Evolutionary conservation across 441 rosid species (phyloP).

Genomic region (Theobroma grandiflorum): DNA sequence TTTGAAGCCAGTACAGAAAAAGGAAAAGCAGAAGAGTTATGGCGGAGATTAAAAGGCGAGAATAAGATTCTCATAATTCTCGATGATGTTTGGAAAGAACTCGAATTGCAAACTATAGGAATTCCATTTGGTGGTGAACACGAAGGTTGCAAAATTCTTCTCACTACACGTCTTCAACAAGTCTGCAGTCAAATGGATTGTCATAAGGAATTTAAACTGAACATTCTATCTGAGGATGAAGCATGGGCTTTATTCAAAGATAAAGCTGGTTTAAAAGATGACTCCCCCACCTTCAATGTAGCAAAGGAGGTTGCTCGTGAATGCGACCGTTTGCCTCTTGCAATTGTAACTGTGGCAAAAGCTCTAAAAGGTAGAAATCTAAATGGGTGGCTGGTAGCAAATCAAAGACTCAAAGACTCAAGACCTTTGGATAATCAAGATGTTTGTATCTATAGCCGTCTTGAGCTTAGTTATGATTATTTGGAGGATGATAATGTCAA

Average conservation of each 20-base stretch:
- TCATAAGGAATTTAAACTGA: too few species aligned
- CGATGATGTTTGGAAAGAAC: background rate
- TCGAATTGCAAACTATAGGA: background rate
- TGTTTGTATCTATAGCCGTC: background rate
- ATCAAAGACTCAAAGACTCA: background rate
- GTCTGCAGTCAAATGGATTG: too few species aligned
- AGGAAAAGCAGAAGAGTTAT: background rate
- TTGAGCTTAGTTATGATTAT: background rate
- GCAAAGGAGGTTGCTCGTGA: background rate
- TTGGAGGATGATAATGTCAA: background rate
- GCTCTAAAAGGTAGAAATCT: background rate
- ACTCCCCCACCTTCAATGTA: background rate
- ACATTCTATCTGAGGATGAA: background rate
- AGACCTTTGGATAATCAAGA: background rate
- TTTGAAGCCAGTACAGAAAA: background rate
- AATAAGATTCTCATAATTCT: background rate
- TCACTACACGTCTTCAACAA: too few species aligned
- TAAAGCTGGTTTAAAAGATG: background rate
- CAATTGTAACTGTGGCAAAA: background rate
- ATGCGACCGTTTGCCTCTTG: constrained; percentile 13
- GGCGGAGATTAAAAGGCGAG: background rate
- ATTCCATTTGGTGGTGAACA: background rate
- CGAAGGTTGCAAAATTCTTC: too few species aligned
- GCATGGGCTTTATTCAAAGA: constrained; percentile 2
- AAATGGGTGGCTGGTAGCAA: background rate